These are phyloP conservation scores for Clitopilus hobsonii DNA, from an alignment of 768 basidiomycete genomes.

Conservation along the genomic window DNA sequence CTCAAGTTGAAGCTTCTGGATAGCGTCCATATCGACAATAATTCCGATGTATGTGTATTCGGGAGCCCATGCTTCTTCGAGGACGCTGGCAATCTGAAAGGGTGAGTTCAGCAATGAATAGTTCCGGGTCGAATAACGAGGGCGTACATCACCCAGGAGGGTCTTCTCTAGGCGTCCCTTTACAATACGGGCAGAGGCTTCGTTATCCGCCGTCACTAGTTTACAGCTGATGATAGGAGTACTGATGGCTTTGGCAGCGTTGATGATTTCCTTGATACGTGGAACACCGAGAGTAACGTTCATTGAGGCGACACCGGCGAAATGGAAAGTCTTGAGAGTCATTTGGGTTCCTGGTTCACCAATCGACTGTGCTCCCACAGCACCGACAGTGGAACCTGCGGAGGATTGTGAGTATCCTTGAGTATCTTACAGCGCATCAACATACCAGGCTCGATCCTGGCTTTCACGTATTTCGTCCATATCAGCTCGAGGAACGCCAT, in stretches of 20 bases:
- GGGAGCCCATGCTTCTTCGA: constrained; percentile 95
- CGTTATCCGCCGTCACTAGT: constrained; percentile 78
- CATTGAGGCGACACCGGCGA: constrained; percentile 99
- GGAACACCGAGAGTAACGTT: constrained; percentile 99
- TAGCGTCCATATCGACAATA: constrained; percentile 84
- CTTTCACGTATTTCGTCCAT: constrained; percentile 89
- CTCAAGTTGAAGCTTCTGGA: constrained; percentile 92
- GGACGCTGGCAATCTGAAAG: constrained; percentile 75
- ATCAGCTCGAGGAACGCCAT: constrained; percentile 79
- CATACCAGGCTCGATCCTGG: constrained; percentile 88
- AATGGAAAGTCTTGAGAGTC: constrained; percentile 99
- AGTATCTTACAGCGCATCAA: background rate
- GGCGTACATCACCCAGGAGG: constrained; percentile 82
- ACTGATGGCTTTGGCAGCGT: constrained; percentile 94
- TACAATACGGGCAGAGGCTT: constrained; percentile 95
- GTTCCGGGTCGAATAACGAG: background rate
- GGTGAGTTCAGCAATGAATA: background rate
- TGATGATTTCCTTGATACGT: constrained; percentile 99
- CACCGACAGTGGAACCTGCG: constrained; percentile 93
- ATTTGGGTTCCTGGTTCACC: constrained; percentile 99
- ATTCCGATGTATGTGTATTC: constrained; percentile 92
- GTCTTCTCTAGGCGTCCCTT: constrained; percentile 97
- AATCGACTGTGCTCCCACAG: constrained; percentile 97
- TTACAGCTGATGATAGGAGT: constrained; percentile 99
- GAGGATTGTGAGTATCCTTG: background rate